Base-by-base conservation (phyloP, 2,329 filamentous ascomycete species). In the Neopestalotiopsis sp. region DNA sequence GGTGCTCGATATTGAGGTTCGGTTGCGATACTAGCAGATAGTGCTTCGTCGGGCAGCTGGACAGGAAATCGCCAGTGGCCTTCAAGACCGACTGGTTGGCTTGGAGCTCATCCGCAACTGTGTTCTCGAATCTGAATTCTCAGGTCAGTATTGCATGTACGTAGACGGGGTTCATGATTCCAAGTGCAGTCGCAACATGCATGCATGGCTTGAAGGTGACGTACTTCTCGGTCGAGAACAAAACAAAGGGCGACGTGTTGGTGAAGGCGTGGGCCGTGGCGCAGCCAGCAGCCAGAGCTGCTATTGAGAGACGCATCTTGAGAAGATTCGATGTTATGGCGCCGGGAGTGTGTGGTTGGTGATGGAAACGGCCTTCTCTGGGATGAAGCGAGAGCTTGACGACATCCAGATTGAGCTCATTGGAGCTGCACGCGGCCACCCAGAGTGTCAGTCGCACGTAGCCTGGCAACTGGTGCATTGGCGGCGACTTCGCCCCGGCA, bases 171-270 rank as follows among this genome's bases (percentile, higher is more conserved):
- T 32, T 4, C 6, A 24, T 10, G 30, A 38, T 42, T 12, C 69
- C 56, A 70, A 66, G 49, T 65, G 66, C 24, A 68, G 65, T 32
- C 74, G 69, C 60, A 59, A 32, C 49, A 32, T 7, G 67, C 49
- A 32, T 7, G 67, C 30, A 65, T 57, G 17, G 56, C 65, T 59
- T 30, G 32, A 28, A 70, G 38, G 30, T 49, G 40, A 67, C 91
- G 76, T 91, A 97, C 95, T 91, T 85, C 71, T 92, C 88, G 60
- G 92, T 95, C 40, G 95, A 98, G 80, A 97, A 91, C 73, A 98
- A 84, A 78, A 97, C 88, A 81, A 97, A 96, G 20, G 96, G 95
- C 67, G 94, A 95, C 2, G 95, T 94, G 81, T 97, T 92, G 71
- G 89, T 90, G 80, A 97, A 96, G 32, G 94, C 95, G 71, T 89